Base-by-base conservation (phyloP, 2,329 filamentous ascomycete genomes). In the Trichoderma sp. region DNA sequence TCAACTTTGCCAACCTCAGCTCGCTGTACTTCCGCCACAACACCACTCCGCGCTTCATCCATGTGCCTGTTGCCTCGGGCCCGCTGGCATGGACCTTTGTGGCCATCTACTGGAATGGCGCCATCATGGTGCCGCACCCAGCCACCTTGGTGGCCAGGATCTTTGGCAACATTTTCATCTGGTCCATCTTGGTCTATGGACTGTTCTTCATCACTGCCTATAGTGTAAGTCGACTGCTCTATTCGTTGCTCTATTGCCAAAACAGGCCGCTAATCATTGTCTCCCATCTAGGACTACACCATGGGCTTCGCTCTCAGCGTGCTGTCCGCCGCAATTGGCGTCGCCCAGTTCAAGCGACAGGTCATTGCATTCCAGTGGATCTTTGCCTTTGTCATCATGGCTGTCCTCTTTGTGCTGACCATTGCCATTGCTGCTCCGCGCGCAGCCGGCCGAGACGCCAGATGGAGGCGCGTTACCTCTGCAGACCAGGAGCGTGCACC, bases 281-380 rank as follows among this genome's bases (percentile, higher is more conserved):
- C 8, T 49, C 8, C 31, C n/a, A 24, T 31, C 2, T 40, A 85
- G 88, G 88, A 91, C 74, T 90, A 90, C 79, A 91, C 91, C 29
- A 91, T 96, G 77, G 93, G 94, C 2, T 93, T 96, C 78, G 89
- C 88, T 66, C 85, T 97, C 74, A 91, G 89, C 73, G 85, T 94
- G 56, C 83, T 96, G 58, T 83, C 88, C 1, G 89, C 93, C 5
- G 88, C 93, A 21, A 88, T 96, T 53, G 93, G 92, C 14, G 88
- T 96, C 19, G 87, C 88, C 16, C 94, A 97, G 79, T 89, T 96
- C 81, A 82, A 89, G 62, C 85, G 86, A 75, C 89, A 93, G 77
- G 80, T 90, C 70, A 84, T 96, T 73, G 92, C 92, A 7, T 84
- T 97, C 72, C 94, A 97, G 82, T 97, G 93, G 93, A 95, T 96